Base-by-base conservation (phyloP, 495 filamentous ascomycete species). In the Lasiosphaeriaceae sp. region DNA sequence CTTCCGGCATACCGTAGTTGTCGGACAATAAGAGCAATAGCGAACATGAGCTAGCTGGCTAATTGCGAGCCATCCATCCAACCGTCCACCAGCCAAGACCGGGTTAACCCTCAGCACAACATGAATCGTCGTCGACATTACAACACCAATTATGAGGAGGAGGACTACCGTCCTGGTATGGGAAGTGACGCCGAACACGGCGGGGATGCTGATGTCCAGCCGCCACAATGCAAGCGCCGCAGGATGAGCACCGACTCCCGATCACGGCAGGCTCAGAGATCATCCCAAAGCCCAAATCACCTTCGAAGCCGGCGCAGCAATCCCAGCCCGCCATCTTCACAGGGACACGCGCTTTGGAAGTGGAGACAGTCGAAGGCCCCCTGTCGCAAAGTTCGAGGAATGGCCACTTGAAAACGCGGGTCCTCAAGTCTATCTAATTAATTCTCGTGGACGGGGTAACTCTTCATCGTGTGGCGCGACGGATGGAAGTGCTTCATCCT, bases 61-160 rank as follows among this genome's bases (percentile, higher is more conserved):
- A 16, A 50, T 61, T 22, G 44, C 37, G 50, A 41, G 29, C 53
- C 48, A 49, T 51, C 58, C 24, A 60, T 57, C 45, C 55, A 57
- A 50, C 55, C 37, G 46, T 50, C 50, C 50, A 29, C 54, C 46
- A 50, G 59, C 55, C 50, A 39, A 35, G 46, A 57, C 21, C 31
- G 46, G 39, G 54, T 26, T 11, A 54, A 43, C 47, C 29, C 19
- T 39, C 44, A 52, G 52, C 23, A 23, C 19, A 49, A 41, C 39
- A 41, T 39, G 23, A 29, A 23, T 54, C 56, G 46, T 59, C 56
- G 31, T 50, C 51, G 45, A 20, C 45, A 16, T 57, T 58, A 22
- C 51, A 22, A 55, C 51, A 47, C 56, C 35, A 45, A 46, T 39
- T n/a, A n/a, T n/a, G 51, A 50, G 1, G 50, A 59, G 45, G 49